phyloP scores from a whole-genome alignment of 257 asterid genomes.

The Dorcoceras hygrometricum region DNA sequence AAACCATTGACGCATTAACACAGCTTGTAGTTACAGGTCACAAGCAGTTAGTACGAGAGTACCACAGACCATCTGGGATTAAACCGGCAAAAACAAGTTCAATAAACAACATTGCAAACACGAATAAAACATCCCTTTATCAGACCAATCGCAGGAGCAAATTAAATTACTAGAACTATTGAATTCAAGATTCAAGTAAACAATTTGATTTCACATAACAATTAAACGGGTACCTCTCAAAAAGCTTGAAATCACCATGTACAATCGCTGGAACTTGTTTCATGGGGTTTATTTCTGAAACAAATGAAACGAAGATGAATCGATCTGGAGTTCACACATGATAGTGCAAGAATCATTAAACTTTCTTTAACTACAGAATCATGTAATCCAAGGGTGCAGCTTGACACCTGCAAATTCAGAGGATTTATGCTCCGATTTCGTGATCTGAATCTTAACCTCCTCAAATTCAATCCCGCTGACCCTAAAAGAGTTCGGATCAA shows the following conservation, averaged over 20 bases:
- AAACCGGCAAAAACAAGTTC: background rate
- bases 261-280: conserved; percentile 72
- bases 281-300: conserved; percentile 77
- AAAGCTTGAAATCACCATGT: conserved; percentile 81
- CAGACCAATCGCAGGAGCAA: background rate
- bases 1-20: background rate
- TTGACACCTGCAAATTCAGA: conserved; percentile 62
- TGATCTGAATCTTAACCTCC: conserved; percentile 60
- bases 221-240: conserved; percentile 56
- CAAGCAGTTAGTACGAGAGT: background rate
- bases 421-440: conserved; percentile 47
- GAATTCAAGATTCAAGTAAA: background rate
- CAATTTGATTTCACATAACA: background rate
- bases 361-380: background rate
- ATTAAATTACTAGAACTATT: background rate
- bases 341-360: conserved; percentile 4
- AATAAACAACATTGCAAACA: background rate
- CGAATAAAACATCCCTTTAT: background rate
- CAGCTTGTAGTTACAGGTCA: background rate
- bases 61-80: background rate
- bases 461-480: conserved; percentile 67
- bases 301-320: conserved; percentile 28
- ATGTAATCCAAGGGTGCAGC: background rate
- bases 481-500: conserved; percentile 29
- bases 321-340: background rate